Evolutionary conservation across 441 rosid species (phyloP).

Genomic region (Populus tomentosa): DNA sequence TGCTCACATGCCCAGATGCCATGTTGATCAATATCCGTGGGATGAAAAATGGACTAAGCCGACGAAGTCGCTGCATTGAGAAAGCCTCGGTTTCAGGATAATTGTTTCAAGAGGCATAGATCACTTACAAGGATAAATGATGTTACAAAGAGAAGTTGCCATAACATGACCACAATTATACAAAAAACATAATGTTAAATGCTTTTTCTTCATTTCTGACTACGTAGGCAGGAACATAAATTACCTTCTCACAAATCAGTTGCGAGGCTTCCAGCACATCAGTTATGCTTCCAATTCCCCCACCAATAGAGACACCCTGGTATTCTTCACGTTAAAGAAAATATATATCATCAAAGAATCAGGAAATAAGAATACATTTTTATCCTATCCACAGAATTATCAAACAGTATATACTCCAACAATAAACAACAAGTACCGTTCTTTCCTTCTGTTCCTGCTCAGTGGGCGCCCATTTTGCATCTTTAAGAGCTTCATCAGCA

Average conservation of each 20-base stretch:
- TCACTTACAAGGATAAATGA: not conserved
- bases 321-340: conserved; percentile 34
- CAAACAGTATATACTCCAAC: not conserved
- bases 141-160: not conserved
- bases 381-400: not conserved
- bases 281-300: conserved; percentile 86
- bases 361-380: not conserved
- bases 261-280: conserved; percentile 85
- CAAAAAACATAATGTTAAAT: not conserved
- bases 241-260: conserved; percentile 84
- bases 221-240: conserved; percentile 7
- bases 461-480: conserved; percentile 74
- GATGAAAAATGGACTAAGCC: conserved; percentile 91
- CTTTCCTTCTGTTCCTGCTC: conserved; percentile 67
- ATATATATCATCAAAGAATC: conserved; percentile 16
- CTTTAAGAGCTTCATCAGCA: conserved; percentile 80
- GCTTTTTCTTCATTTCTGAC: not conserved
- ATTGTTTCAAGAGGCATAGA: conserved; percentile 9
- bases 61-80: conserved; percentile 61
- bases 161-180: not conserved
- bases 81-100: conserved; percentile 20
- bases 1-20: conserved; percentile 96
- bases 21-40: conserved; percentile 88
- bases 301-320: conserved; percentile 96
- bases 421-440: conserved; percentile 47